Percentiles rank a stretch among this genome's conserved stretches.
phyloP scores from a whole-genome alignment of 192 early-diverging fungal genomes.

The Ambispora gerdemannii region DNA sequence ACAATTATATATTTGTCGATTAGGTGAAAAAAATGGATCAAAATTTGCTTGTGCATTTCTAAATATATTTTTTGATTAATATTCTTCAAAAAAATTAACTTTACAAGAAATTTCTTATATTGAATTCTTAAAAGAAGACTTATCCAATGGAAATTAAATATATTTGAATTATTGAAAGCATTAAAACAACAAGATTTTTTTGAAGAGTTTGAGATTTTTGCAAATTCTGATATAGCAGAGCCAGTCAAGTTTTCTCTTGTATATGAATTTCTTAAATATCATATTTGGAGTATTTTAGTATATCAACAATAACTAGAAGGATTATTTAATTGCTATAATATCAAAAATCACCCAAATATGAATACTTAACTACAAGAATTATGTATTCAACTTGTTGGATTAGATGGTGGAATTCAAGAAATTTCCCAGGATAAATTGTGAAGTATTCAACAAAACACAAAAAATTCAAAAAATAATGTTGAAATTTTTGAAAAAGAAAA shows the following conservation, averaged over 20 bases:
- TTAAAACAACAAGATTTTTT: neutral
- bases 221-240: neutral
- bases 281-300: neutral
- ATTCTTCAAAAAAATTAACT: no score
- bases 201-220: neutral
- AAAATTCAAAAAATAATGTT: no score
- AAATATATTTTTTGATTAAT: neutral
- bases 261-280: slow-evolving; percentile 18
- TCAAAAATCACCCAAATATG: no score
- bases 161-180: neutral
- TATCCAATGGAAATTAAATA: slow-evolving; percentile 6
- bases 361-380: no score
- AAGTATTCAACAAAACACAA: no score
- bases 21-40: slow-evolving; percentile 6
- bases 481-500: no score
- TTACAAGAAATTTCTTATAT: no score
- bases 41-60: slow-evolving; percentile 8
- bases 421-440: no score
- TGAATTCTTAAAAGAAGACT: no score
- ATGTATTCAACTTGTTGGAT: no score
- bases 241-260: slow-evolving; percentile 3
- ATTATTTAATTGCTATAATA: no score
- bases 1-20: slow-evolving; percentile 1
- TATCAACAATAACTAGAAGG: slow-evolving; percentile 7
- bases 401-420: no score